phyloP scores from a whole-genome alignment of 768 basidiomycete species.

The Rhodosporidiobolus odoratus region DNA sequence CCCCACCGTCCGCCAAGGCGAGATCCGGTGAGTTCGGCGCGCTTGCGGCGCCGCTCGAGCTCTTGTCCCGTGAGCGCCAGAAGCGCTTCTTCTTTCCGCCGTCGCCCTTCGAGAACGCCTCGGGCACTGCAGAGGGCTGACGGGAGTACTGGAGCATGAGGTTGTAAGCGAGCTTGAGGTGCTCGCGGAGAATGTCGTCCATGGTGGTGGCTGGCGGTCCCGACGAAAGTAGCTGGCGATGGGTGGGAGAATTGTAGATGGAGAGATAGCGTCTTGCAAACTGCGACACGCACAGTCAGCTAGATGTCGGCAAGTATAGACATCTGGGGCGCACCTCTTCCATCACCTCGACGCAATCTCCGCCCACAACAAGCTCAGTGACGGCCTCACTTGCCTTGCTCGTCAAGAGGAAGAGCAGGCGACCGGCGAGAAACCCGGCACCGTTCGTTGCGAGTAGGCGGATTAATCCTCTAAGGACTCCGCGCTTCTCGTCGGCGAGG shows the following conservation, averaged over 20 bases:
- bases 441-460: constrained; percentile 12
- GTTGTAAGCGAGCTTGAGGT: constrained; percentile 42
- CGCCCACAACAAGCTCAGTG: constrained; percentile 21
- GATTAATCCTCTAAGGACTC: constrained; percentile 6
- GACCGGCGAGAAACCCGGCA: constrained; percentile 36
- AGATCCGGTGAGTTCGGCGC: not conserved
- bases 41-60: not conserved
- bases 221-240: not conserved
- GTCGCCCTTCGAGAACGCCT: not conserved
- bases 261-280: constrained; percentile 17
- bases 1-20: too few species aligned
- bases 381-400: constrained; percentile 32
- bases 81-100: constrained; percentile 18
- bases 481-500: constrained; percentile 3
- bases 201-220: constrained; percentile 11
- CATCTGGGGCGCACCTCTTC: constrained; percentile 23
- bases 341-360: constrained; percentile 19
- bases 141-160: constrained; percentile 40
- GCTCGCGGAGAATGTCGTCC: constrained; percentile 36
- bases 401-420: constrained; percentile 40
- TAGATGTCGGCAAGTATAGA: too few species aligned
- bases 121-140: not conserved
- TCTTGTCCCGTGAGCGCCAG: constrained; percentile 15
- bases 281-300: not conserved
- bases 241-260: not conserved